Conservation (phyloP, 2,329 filamentous ascomycete genomes). For the Elsinoe batatas region DNA sequence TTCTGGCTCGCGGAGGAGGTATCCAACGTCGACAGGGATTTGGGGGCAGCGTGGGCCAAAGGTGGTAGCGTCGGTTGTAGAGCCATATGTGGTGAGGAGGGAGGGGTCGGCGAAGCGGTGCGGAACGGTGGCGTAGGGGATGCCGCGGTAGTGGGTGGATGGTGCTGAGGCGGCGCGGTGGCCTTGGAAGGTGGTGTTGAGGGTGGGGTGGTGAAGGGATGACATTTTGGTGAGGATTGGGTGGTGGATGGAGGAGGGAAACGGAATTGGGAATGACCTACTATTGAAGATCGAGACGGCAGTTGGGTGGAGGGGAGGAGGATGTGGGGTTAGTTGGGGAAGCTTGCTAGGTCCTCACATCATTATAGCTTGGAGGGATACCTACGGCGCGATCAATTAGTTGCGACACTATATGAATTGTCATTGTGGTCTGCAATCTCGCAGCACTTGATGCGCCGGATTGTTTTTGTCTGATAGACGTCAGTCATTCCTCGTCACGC, state of each 20-base stretch:
- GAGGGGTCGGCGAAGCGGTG: slow-evolving; percentile 16
- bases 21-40: slow-evolving; percentile 31
- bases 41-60: slow-evolving; percentile 34
- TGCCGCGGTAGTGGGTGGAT: slow-evolving; percentile 17
- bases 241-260: background rate
- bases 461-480: background rate
- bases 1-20: slow-evolving; percentile 36
- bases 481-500: background rate
- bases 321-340: slow-evolving; percentile 12
- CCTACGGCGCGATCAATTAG: too few species aligned
- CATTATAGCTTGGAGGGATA: background rate
- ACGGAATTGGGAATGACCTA: background rate
- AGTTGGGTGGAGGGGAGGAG: background rate
- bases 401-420: too few species aligned
- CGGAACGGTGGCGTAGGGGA: slow-evolving; percentile 17
- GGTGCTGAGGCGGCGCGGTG: background rate
- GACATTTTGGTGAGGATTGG: slow-evolving; percentile 7
- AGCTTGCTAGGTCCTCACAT: background rate
- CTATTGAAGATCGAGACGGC: background rate
- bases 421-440: too few species aligned
- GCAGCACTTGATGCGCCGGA: too few species aligned
- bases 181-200: slow-evolving; percentile 17
- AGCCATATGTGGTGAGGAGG: slow-evolving; percentile 2
- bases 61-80: background rate
- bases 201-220: slow-evolving; percentile 11